Percentiles rank a stretch among this genome's conserved stretches.
phyloP scores from a whole-genome alignment of 2,329 filamentous ascomycete genomes.

The Raffaelea deltoideospora region DNA sequence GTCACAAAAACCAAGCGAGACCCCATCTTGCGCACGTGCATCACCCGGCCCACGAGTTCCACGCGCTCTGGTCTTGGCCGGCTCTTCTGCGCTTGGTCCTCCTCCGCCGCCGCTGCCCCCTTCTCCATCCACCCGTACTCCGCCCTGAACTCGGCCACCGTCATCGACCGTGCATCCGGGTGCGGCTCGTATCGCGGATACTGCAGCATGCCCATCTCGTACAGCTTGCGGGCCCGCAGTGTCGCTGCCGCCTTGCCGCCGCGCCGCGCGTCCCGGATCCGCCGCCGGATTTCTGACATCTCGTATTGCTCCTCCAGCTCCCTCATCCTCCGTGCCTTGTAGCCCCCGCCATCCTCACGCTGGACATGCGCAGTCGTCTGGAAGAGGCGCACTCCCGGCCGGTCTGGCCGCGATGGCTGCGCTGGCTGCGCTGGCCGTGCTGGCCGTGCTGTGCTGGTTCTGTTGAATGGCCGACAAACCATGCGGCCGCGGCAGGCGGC shows the following conservation, averaged over 20 bases:
- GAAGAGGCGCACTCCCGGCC: no score
- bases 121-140: neutral
- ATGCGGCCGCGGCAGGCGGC: no score
- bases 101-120: neutral
- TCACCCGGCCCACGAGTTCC: constrained; percentile 45
- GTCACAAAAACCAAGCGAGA: constrained; percentile 76
- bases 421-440: no score
- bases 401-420: no score
- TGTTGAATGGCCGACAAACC: no score
- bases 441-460: no score
- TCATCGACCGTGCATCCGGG: constrained; percentile 2
- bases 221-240: constrained; percentile 35
- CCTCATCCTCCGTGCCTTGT: no score
- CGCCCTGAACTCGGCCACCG: constrained; percentile 4
- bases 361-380: no score
- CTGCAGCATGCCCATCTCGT: constrained; percentile 29
- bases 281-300: neutral
- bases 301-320: no score
- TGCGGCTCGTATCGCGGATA: constrained; percentile 32
- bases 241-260: neutral
- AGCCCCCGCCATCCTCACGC: no score
- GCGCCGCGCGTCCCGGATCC: neutral
- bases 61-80: no score
- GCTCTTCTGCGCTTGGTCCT: neutral
- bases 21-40: constrained; percentile 54